Evolutionary conservation across 2,329 filamentous ascomycete species (phyloP).

Genomic region (Fusarium begoniae): DNA sequence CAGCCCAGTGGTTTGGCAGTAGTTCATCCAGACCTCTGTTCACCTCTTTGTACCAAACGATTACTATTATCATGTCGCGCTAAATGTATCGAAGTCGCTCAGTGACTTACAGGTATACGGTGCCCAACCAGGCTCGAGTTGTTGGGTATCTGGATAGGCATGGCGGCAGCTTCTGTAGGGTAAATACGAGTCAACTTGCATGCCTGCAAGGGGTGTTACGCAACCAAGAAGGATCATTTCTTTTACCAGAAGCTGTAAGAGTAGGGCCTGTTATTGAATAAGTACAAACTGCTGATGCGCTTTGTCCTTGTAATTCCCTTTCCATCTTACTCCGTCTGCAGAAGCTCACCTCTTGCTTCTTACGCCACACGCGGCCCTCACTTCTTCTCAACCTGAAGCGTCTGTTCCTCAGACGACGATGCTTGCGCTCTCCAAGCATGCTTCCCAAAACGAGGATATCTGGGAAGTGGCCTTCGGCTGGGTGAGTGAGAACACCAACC

Average conservation of each 20-base stretch:
- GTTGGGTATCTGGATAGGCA: no score
- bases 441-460: not conserved
- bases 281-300: not conserved
- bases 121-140: no score
- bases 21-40: accelerated
- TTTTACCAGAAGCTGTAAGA: no score
- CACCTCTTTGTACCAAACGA: no score
- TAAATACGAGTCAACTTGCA: no score
- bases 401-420: not conserved
- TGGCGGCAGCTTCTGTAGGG: no score
- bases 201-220: no score
- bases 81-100: no score
- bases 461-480: not conserved
- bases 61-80: no score
- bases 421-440: not conserved
- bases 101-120: no score
- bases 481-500: not conserved
- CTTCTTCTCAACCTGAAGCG: not conserved
- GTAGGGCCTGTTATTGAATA: not conserved
- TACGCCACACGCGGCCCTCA: accelerated
- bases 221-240: no score
- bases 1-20: no score
- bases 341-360: not conserved
- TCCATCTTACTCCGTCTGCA: not conserved
- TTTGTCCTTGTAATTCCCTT: not conserved